Conservation (phyloP, 306 rosid species). For the Trifolium dubium region DNA sequence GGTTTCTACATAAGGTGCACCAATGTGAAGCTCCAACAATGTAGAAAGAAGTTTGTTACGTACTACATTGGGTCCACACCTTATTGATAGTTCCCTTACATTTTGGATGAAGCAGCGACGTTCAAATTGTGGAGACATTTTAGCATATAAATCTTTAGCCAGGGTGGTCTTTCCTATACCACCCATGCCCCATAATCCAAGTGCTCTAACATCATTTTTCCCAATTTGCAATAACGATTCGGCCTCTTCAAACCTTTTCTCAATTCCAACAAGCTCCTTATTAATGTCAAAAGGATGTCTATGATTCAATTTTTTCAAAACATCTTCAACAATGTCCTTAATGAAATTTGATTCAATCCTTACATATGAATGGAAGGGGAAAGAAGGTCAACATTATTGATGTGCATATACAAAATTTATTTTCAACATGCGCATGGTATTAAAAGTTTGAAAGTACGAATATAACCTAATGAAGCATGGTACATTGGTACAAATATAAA, state of each 20-base stretch:
- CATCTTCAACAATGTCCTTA: constrained; percentile 2
- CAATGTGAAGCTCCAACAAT: neutral
- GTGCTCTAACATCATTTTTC: neutral
- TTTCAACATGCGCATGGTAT: neutral
- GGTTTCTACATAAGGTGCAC: neutral
- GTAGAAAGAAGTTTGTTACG: neutral
- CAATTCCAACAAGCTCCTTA: constrained; percentile 6
- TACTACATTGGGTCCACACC: neutral
- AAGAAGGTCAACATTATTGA: neutral
- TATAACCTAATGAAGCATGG: too few relatives aligned
- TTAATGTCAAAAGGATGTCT: neutral
- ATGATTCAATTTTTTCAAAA: neutral
- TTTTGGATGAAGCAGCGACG: constrained; percentile 23
- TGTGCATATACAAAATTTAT: neutral
- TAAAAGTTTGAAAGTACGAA: too few relatives aligned
- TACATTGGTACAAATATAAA: too few relatives aligned
- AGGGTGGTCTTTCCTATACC: constrained; percentile 29
- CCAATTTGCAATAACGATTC: neutral
- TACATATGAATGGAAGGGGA: neutral
- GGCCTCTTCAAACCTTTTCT: neutral
- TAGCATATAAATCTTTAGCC: neutral
- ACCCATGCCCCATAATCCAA: constrained; percentile 42
- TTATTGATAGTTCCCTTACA: constrained; percentile 3
- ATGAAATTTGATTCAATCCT: constrained; percentile 31
- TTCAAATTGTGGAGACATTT: constrained; percentile 6